Conservation (phyloP, 2,329 filamentous ascomycete species). For the Colletotrichum endophyticum region DNA sequence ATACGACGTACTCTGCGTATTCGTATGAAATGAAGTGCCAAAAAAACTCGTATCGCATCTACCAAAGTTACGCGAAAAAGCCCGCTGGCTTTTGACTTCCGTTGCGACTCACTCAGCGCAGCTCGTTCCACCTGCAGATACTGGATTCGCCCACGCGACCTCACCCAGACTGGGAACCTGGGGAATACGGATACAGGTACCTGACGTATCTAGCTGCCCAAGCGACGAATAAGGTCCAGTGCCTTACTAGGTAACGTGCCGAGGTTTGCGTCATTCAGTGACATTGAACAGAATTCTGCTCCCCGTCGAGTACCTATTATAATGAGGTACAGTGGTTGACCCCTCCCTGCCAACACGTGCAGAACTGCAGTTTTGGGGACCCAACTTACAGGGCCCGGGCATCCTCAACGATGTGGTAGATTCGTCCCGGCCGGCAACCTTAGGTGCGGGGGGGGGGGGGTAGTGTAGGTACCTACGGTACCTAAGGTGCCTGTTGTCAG, state of each 20-base stretch:
- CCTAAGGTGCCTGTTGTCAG: background rate
- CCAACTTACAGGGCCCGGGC: background rate
- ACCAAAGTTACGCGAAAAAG: background rate
- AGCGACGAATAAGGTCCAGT: background rate
- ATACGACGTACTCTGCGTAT: background rate
- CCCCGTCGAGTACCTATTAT: background rate
- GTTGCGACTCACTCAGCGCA: background rate
- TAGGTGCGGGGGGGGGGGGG: background rate
- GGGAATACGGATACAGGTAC: background rate
- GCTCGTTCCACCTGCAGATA: background rate
- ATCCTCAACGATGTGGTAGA: background rate
- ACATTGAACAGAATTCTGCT: background rate
- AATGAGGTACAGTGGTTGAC: background rate
- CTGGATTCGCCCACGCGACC: background rate
- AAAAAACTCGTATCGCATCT: background rate
- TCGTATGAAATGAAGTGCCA: background rate
- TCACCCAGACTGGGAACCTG: background rate
- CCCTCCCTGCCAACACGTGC: background rate
- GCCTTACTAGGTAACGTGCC: background rate
- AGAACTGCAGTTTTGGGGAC: background rate
- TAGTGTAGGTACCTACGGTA: no score
- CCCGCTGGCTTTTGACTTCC: background rate
- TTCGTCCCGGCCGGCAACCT: background rate
- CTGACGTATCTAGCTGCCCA: background rate
- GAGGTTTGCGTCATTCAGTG: constrained; percentile 2